Evolutionary conservation across 2,329 filamentous ascomycete genomes (phyloP).

Genomic region (Stemphylium vesicarium): DNA sequence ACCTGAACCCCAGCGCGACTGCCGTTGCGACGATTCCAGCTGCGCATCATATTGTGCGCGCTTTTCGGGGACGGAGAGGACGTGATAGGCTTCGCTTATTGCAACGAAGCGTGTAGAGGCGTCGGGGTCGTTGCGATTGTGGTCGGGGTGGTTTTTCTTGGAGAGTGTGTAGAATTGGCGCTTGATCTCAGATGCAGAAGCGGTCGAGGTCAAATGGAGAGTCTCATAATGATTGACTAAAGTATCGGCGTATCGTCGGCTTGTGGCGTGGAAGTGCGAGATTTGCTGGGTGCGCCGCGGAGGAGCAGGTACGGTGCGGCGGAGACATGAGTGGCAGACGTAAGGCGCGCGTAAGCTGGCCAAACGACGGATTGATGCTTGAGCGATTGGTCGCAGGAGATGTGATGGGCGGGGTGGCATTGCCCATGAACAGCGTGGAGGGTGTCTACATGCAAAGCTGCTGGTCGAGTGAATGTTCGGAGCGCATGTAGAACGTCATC

Average conservation of each 20-base stretch:
- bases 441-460: slow-evolving; percentile 2
- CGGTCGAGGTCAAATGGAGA: slow-evolving; percentile 72
- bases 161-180: slow-evolving; percentile 92
- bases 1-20: slow-evolving; percentile 37
- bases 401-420: slow-evolving; percentile 33
- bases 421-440: slow-evolving; percentile 26
- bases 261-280: slow-evolving; percentile 55
- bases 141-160: slow-evolving; percentile 90
- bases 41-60: slow-evolving; percentile 83
- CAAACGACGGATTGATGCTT: background rate
- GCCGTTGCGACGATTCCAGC: slow-evolving; percentile 51
- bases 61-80: slow-evolving; percentile 75
- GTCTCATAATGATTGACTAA: slow-evolving; percentile 78
- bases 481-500: slow-evolving; percentile 38
- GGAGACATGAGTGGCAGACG: slow-evolving; percentile 27
- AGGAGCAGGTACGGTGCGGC: slow-evolving; percentile 14
- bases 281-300: slow-evolving; percentile 12
- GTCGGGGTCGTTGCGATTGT: slow-evolving; percentile 76
- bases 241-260: slow-evolving; percentile 44
- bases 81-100: slow-evolving; percentile 82
- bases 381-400: slow-evolving; percentile 21
- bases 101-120: slow-evolving; percentile 79
- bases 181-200: slow-evolving; percentile 80
- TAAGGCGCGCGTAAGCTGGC: slow-evolving; percentile 10
- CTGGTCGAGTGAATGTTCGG: slow-evolving; percentile 15